Evolutionary conservation across 805 yeast genomes (phyloP), one percentile per base, ranked within the genome.

Genomic region (Millerozyma acaciae): DNA sequence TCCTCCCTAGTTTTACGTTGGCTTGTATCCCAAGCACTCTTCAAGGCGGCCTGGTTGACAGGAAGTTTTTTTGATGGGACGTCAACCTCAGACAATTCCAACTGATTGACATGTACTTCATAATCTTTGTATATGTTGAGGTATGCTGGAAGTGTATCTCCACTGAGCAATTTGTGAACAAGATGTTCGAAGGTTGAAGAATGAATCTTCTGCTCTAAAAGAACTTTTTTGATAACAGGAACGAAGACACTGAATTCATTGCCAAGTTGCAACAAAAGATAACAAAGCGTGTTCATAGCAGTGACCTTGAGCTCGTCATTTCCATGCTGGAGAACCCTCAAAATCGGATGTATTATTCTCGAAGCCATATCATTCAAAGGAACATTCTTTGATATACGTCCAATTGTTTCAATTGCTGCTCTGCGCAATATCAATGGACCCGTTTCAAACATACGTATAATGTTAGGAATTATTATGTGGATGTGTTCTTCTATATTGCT

Each of bases 1-100:
- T 93, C 98, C 47, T 89, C 97, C 46, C 80, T 80, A 0, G 97
- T 86, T 33, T 94, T 75, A 43, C 90, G 76, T 44, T 86, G 90
- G 16, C 84, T 76, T 17, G 95, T 83, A 45, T 88, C 96, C 97
- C 98, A 93, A 1, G 89, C 86, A 27, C 77, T 75, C 48, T 85
- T 81, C 47, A 93, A 65, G 0, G 76, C 73, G 24, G 67, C 73
- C 29, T 76, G 77, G 39, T 76, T 74, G 10, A 76, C 79, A 0
- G 95, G 89, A 8, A 90, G 63, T 47, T 85, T 85, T 47, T 82
- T 78, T 3, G 81, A 69, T 1, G 83, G 77, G 42, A 80, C 75
- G 39, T 81, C 90, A 13, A 80, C 73, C 12, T 77, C 79, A 3
- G 75, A 66, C 12, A 75, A 65, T 30, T 80, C 85, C 35, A 63